These are phyloP conservation scores for Mortierella sp. DNA, from an alignment of 371 early-diverging fungal species.

Conservation along the genomic window DNA sequence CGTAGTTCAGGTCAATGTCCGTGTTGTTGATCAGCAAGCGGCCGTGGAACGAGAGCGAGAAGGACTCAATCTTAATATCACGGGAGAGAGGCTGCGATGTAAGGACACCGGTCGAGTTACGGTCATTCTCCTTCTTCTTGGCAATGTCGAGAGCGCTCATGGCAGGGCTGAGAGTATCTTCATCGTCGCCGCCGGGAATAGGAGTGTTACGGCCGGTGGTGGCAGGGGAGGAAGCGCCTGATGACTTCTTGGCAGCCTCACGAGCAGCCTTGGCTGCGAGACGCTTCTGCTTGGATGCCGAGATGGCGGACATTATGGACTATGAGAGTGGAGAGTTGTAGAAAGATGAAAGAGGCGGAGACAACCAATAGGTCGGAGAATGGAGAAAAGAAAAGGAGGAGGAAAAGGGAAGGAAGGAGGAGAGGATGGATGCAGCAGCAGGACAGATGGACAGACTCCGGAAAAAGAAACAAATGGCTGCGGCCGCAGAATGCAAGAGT, in stretches of 20 bases:
- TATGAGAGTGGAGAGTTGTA: slow-evolving; percentile 1
- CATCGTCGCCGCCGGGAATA: slow-evolving; percentile 12
- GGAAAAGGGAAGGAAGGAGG: not conserved
- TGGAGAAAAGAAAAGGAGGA: not conserved
- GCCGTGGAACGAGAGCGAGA: slow-evolving; percentile 93
- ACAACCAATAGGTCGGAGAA: not conserved
- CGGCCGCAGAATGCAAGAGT: not conserved
- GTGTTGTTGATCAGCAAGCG: slow-evolving; percentile 93
- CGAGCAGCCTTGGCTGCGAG: slow-evolving; percentile 81
- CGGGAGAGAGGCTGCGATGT: slow-evolving; percentile 92
- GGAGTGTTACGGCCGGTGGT: slow-evolving; percentile 53
- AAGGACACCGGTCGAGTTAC: slow-evolving; percentile 93
- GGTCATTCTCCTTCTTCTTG: slow-evolving; percentile 64
- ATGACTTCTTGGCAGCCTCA: slow-evolving; percentile 52
- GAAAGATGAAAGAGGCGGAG: not conserved
- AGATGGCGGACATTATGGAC: slow-evolving; percentile 47
- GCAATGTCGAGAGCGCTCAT: slow-evolving; percentile 48
- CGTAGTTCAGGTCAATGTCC: slow-evolving; percentile 97
- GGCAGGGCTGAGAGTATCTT: slow-evolving; percentile 20
- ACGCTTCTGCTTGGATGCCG: slow-evolving; percentile 87
- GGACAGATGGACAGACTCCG: not conserved
- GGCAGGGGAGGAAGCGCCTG: slow-evolving; percentile 51
- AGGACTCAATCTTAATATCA: slow-evolving; percentile 97
- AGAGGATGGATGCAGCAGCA: not conserved
- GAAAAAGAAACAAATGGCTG: not conserved